Base-by-base conservation (phyloP, 108 stramenopile species). In the Fragilaria crotonensis region DNA sequence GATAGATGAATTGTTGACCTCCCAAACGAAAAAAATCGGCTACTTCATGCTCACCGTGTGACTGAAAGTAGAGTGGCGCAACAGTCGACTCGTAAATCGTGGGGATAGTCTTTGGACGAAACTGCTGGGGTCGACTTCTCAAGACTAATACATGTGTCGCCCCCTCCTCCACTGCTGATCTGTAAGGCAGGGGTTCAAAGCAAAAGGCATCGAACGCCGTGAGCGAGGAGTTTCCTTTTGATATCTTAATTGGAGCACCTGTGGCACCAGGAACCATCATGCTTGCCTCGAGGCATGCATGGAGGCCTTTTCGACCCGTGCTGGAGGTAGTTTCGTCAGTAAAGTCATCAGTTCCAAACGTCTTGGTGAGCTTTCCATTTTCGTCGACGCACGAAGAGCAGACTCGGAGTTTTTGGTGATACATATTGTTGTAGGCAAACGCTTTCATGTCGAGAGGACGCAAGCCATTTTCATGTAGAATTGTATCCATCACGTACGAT, bases 191-290 rank as follows among this genome's bases (percentile, higher is more conserved):
- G 2, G 89, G 84, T 56, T 90, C 89, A 53, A 83, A 87, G 53
- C 83, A 84, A 70, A 90, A 90, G 25, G 89, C 85, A 76, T 90
- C 89, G 60, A 84, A 90, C 46, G 56, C 64, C 21, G 31, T 17
- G 7, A 36, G 63, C 9, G 22, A 0, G 0, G 25, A 17, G 20
- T 60, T 32, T 4, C 60, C 47, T 54, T 66, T 57, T 0, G 60
- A 45, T 7, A 90, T 45, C 7, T 54, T 51, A 41, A 83, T 59
- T 5, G 89, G 89, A 9, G 76, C 65, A 4, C 89, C 85, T 22
- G 84, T 84, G 25, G 81, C 89, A 48, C 80, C 89, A 1, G 89
- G 89, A n/a, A 90, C 89, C n/a, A 73, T 78, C 89, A 90, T 90
- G 29, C 73, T 75, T 0, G 85, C 78, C 49, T 81, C 70, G 5